These are phyloP conservation scores for Ustilago shanxiensis DNA, from an alignment of 1,284 basidiomycete genomes.

Conservation along the genomic window DNA sequence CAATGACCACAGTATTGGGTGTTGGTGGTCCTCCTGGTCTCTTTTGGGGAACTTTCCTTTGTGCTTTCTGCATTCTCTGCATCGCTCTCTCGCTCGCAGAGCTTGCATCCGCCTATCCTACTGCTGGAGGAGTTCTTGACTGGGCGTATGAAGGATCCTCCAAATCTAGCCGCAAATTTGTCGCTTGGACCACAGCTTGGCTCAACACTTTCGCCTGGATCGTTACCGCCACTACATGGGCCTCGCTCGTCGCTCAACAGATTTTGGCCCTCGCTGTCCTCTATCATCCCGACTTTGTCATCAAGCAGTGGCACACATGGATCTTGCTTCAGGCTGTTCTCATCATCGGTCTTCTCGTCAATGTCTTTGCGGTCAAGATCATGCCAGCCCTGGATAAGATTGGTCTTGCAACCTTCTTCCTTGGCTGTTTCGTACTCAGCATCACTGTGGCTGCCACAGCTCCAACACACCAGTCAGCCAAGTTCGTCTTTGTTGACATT, in stretches of 20 bases:
- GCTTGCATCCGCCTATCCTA: slow-evolving; percentile 35
- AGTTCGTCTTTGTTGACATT: slow-evolving; percentile 40
- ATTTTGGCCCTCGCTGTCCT: slow-evolving; percentile 32
- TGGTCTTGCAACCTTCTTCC: slow-evolving; percentile 32
- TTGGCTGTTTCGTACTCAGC: slow-evolving; percentile 38
- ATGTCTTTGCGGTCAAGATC: slow-evolving; percentile 39
- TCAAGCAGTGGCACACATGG: slow-evolving; percentile 46
- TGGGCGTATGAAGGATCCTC: slow-evolving; percentile 38
- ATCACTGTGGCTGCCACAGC: slow-evolving; percentile 36
- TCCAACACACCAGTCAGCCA: slow-evolving; percentile 31
- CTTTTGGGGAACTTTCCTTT: slow-evolving; percentile 34
- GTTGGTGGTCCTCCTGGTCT: slow-evolving; percentile 38
- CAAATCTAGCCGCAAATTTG: slow-evolving; percentile 34
- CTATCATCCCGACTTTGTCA: slow-evolving; percentile 35
- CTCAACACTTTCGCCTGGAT: slow-evolving; percentile 43
- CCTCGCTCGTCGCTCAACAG: slow-evolving; percentile 36
- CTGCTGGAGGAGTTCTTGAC: slow-evolving; percentile 32
- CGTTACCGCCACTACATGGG: slow-evolving; percentile 36
- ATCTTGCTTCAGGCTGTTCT: slow-evolving; percentile 27
- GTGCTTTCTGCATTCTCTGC: slow-evolving; percentile 35
- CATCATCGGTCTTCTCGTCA: slow-evolving; percentile 27
- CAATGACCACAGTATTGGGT: slow-evolving; percentile 35
- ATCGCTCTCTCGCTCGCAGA: slow-evolving; percentile 40
- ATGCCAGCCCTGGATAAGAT: slow-evolving; percentile 36
- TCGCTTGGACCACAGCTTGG: slow-evolving; percentile 42